Evolutionary conservation across 805 yeast species (phyloP).

Genomic region (Grigorovia transvaalensis): DNA sequence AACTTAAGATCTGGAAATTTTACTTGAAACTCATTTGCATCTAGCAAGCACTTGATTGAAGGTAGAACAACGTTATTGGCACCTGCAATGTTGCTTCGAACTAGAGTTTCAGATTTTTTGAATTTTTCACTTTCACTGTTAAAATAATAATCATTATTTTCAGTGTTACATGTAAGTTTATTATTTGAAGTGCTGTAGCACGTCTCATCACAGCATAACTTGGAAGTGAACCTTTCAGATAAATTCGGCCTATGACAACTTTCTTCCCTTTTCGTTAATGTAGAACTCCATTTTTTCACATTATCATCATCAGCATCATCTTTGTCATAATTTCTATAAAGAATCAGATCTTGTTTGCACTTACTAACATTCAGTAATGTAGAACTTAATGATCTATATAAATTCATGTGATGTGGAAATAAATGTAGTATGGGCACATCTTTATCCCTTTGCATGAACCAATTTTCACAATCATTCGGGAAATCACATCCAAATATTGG

Average conservation of each 20-base stretch:
- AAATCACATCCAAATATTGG: conserved; percentile 73
- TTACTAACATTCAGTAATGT: neutral
- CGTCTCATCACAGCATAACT: too few relatives aligned
- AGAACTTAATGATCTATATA: neutral
- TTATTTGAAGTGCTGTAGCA: too few relatives aligned
- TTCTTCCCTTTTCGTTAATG: too few relatives aligned
- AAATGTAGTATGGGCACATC: neutral
- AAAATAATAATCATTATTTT: too few relatives aligned
- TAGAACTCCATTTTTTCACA: too few relatives aligned
- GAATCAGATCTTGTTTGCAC: neutral
- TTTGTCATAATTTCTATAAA: too few relatives aligned
- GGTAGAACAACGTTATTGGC: neutral
- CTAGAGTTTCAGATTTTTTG: neutral
- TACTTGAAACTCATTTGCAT: neutral
- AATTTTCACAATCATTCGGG: conserved; percentile 26
- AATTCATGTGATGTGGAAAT: neutral
- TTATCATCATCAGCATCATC: too few relatives aligned
- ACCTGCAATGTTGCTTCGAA: neutral
- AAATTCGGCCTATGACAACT: too few relatives aligned
- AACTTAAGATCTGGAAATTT: neutral
- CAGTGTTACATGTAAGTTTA: too few relatives aligned
- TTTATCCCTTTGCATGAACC: neutral
- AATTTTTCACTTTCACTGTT: neutral
- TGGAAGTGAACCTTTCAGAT: too few relatives aligned
- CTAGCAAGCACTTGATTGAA: neutral